Evolutionary conservation across 257 asterid species (phyloP).

Genomic region (Nicotiana tomentosiformis): DNA sequence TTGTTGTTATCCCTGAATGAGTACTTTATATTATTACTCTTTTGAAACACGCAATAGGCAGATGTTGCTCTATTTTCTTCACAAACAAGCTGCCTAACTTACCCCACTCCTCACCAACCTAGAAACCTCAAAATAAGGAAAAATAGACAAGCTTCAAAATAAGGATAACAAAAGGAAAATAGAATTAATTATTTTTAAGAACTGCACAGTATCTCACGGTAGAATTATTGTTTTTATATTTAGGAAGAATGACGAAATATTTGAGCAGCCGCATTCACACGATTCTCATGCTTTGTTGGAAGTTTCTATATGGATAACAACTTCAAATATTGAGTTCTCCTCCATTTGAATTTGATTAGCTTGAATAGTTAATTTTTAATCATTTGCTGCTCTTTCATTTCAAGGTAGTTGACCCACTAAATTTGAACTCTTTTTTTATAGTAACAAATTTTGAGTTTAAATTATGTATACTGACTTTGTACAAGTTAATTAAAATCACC

Average conservation of each 20-base stretch:
- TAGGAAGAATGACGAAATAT: background rate
- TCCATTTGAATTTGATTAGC: background rate
- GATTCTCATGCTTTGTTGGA: background rate
- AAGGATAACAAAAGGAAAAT: background rate
- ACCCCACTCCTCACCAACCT: slow-evolving; percentile 15
- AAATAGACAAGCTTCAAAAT: background rate
- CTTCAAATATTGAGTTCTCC: background rate
- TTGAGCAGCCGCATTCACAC: background rate
- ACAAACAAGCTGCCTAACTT: slow-evolving; percentile 5
- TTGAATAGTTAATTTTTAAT: background rate
- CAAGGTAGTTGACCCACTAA: background rate
- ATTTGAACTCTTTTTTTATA: background rate
- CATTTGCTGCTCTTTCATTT: background rate
- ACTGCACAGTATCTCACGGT: no score
- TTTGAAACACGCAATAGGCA: slow-evolving; percentile 1
- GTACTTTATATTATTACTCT: slow-evolving; percentile 4
- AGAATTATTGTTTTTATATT: background rate
- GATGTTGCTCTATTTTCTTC: slow-evolving; percentile 1
- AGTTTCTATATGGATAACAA: background rate
- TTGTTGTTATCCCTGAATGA: background rate
- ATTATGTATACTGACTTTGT: background rate
- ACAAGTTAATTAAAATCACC: no score
- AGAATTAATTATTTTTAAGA: no score
- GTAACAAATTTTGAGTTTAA: background rate
- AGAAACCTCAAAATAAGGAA: background rate